Evolutionary conservation across 2,329 filamentous ascomycete species (phyloP).

Genomic region (Pseudocercospora cruenta): DNA sequence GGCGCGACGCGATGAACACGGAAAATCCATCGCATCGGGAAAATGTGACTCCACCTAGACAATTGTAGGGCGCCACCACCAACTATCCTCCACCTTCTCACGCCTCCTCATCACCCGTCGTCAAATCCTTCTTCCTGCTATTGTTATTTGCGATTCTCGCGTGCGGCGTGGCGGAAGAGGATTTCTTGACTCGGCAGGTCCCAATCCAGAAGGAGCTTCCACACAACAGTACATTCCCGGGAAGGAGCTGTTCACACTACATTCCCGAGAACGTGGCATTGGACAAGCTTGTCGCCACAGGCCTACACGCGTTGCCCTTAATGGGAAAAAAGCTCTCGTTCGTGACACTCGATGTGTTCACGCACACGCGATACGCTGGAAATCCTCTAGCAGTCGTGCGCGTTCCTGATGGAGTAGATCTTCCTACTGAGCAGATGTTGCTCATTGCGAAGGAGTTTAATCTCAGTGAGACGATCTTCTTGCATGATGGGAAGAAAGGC

Average conservation of each 20-base stretch:
- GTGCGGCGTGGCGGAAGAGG: background rate
- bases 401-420: slow-evolving; percentile 42
- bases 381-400: slow-evolving; percentile 62
- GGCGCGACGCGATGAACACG: background rate
- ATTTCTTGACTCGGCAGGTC: background rate
- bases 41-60: background rate
- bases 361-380: slow-evolving; percentile 51
- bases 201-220: background rate
- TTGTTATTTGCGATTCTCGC: background rate
- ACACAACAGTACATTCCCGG: background rate
- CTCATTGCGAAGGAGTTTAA: slow-evolving; percentile 61
- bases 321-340: slow-evolving; percentile 25
- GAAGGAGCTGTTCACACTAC: background rate
- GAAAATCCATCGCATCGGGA: background rate
- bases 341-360: slow-evolving; percentile 54
- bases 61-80: background rate
- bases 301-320: background rate
- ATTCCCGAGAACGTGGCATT: background rate
- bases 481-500: slow-evolving; percentile 43
- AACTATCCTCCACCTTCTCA: background rate
- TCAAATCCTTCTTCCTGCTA: background rate
- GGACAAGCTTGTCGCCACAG: background rate
- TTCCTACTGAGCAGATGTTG: slow-evolving; percentile 57
- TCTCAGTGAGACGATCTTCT: slow-evolving; percentile 61
- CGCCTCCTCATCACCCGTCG: slow-evolving; percentile 1